Base-by-base conservation (phyloP, 2,329 filamentous ascomycete genomes). In the Monosporascus sp. region DNA sequence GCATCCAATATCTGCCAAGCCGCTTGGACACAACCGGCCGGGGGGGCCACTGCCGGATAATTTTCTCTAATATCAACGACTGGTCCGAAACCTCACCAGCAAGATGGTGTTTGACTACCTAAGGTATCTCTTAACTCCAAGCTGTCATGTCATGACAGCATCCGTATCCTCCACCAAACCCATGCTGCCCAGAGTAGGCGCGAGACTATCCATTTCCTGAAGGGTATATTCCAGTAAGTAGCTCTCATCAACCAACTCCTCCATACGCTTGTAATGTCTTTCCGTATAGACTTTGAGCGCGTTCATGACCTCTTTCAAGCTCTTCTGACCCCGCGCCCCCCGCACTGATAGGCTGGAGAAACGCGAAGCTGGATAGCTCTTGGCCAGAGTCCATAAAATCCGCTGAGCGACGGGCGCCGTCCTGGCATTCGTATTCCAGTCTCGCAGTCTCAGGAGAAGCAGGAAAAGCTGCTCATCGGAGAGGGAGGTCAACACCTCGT, bases 391-490 rank as follows among this genome's bases (percentile, higher is more conserved):
- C 75, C 85, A 88, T 7, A 99, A 74, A 16, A 99, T 86, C 37
- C 87, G 84, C 72, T 99, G 94, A 1, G 94, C 89, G 1, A 97
- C 85, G 5, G 86, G 81, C 1, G 91, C 87, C 3, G 91, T 96
- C 56, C 90, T 82, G 0, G 91, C 91, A 63, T 97, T 97, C 5
- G 94, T 96, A 68, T 99, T 99, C 94, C 94, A 99, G 72, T 99
- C 94, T 46, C 95, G 82, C 45, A 97, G 73, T 54, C 94, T 80
- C 38, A 93, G 77, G 1, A 99, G 80, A 16, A 99, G 80, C 7
- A 84, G 78, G 71, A 90, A 95, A 16, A 99, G 81, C 68, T 97
- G 93, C 61, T 93, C 88, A 61, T 94, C 87, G 5, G 87, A 87
- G 6, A 99, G 78, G 14, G 76, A 82, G n/a, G 79, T 82, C 1